Evolutionary conservation across 148 eudicot genomes (phyloP), one percentile per base, ranked within the genome.

Genomic region (Fagopyrum esculentum): DNA sequence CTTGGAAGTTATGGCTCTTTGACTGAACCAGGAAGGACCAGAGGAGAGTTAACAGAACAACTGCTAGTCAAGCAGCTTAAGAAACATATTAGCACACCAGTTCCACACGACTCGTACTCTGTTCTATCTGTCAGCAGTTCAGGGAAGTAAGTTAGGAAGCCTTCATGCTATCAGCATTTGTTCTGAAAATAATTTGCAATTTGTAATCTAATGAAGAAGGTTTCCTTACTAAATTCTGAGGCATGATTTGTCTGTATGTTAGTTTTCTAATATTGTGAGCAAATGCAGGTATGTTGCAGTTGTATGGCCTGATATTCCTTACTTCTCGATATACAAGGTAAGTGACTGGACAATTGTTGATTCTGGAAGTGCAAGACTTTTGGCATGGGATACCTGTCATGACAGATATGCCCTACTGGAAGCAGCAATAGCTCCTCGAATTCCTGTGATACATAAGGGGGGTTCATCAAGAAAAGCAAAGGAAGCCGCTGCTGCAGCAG

Each of bases 221-320:
- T 16, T 35, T 11, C 5, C 22, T 40, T 40, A 9, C 7, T 22
- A 7, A 7, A n/a, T 56, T 57, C 22, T 10, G 22, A 22, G 55
- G 51, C 5, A 46, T 49, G 6, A 17, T 71, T 71, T 71, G 46
- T 16, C n/a, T 17, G 15, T 56, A 35, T 45, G 60, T 54, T 19
- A 64, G 40, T 29, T 59, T 73, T 71, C 77, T 29, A 61, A 61
- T 55, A 26, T 26, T 76, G 70, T 72, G 76, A 71, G 68, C 44
- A 44, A 54, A 45, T 82, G 87, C 89, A 94, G 98, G 89, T 94
- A 85, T 85, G 83, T 95, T 77, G 86, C 91, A 69, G 82, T 89
- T 82, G 99, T 95, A 57, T 95, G 99, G 99, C 97, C 99, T 49
- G 99, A 95, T 86, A 87, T 95, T 74, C 97, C 99, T 70, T 95